phyloP scores from a whole-genome alignment of 306 rosid species.

The Cucurbita pepo region DNA sequence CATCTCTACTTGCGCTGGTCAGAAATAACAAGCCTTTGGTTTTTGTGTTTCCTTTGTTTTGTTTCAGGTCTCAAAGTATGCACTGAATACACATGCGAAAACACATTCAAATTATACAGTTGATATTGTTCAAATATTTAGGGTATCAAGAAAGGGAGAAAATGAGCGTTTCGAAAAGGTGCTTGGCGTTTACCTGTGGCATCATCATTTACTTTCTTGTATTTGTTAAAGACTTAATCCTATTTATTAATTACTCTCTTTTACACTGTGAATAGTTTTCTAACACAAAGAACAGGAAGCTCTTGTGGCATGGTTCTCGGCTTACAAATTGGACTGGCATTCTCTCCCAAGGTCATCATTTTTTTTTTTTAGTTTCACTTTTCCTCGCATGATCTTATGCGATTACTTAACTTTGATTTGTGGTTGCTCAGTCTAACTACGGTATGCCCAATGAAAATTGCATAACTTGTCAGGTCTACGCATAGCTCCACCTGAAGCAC shows the following conservation, averaged over 20 bases:
- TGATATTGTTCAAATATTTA: slow-evolving; percentile 58
- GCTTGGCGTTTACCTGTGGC: neutral
- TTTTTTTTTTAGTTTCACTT: slow-evolving; percentile 6
- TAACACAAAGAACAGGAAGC: slow-evolving; percentile 58
- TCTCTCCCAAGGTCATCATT: slow-evolving; percentile 71
- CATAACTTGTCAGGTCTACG: slow-evolving; percentile 47
- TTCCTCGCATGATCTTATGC: neutral
- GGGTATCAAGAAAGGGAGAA: slow-evolving; percentile 55
- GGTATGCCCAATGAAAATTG: slow-evolving; percentile 5
- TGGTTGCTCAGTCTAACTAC: slow-evolving; percentile 4
- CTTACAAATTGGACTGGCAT: slow-evolving; percentile 96
- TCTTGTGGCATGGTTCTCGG: slow-evolving; percentile 95
- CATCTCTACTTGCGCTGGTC: neutral
- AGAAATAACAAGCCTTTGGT: slow-evolving; percentile 9
- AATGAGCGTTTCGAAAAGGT: slow-evolving; percentile 67
- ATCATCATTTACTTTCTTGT: neutral
- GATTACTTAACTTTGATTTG: neutral
- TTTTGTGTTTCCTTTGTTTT: neutral
- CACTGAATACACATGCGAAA: slow-evolving; percentile 72
- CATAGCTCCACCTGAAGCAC: slow-evolving; percentile 98
- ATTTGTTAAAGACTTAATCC: neutral
- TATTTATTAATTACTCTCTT: neutral
- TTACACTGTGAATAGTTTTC: slow-evolving; percentile 39
- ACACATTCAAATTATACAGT: slow-evolving; percentile 73
- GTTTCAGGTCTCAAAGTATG: slow-evolving; percentile 59